Conservation (phyloP, 768 basidiomycete species). For the Amanita jacksonii region DNA sequence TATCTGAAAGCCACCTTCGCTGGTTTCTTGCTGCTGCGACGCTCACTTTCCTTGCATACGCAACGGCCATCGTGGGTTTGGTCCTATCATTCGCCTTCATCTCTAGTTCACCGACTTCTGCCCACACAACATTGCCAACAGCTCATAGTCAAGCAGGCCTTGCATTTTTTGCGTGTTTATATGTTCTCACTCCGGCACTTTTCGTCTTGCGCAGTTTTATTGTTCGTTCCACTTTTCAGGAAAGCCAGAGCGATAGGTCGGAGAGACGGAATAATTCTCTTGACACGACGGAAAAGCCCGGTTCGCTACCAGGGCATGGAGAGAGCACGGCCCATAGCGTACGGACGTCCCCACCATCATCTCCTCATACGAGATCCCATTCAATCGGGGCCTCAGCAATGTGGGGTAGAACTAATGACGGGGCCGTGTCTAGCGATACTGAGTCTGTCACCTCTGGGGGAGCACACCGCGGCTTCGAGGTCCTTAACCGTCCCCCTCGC, state of each 20-base stretch:
- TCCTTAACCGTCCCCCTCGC: constrained; percentile 37
- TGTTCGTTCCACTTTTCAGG: constrained; percentile 6
- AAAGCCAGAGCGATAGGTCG: constrained; percentile 11
- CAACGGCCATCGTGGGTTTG: constrained; percentile 53
- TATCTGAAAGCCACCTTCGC: constrained; percentile 15
- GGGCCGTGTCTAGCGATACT: constrained; percentile 32
- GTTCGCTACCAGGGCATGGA: constrained; percentile 18
- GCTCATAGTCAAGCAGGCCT: constrained; percentile 58
- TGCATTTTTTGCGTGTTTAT: constrained; percentile 53
- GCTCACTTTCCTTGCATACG: constrained; percentile 37
- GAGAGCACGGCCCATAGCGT: constrained; percentile 28
- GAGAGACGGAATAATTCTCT: constrained; percentile 15
- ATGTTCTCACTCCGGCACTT: constrained; percentile 38
- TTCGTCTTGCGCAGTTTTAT: constrained; percentile 18
- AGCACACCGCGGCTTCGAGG: constrained; percentile 37
- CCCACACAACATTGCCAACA: constrained; percentile 31
- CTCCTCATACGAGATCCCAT: constrained; percentile 35
- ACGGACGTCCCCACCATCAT: constrained; percentile 32
- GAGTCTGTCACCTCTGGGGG: constrained; percentile 35
- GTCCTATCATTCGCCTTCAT: constrained; percentile 55
- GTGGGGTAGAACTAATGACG: constrained; percentile 34
- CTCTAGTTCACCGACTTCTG: constrained; percentile 17
- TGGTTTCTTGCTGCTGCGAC: constrained; percentile 28
- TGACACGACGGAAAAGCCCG: constrained; percentile 22
- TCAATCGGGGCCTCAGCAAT: constrained; percentile 37